Percentiles rank a stretch among this genome's conserved stretches.
phyloP scores from a whole-genome alignment of 2,329 filamentous ascomycete species.

The Fusarium penzigii region DNA sequence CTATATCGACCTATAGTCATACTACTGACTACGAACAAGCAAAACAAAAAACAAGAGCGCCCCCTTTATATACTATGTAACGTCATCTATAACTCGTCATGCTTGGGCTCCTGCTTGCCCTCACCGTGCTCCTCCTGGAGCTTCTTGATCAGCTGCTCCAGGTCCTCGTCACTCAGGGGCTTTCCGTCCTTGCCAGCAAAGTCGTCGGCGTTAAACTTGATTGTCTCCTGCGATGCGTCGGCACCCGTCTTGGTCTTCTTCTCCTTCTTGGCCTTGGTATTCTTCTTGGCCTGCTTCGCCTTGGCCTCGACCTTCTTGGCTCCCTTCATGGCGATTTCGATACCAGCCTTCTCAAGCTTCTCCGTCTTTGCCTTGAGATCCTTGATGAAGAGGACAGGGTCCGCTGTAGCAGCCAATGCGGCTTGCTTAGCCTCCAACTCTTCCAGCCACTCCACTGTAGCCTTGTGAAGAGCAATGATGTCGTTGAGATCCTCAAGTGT shows the following conservation, averaged over 20 bases:
- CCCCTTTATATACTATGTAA: too few relatives aligned
- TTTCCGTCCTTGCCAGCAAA: slow-evolving; percentile 31
- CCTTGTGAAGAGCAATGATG: slow-evolving; percentile 63
- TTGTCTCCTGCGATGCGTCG: slow-evolving; percentile 39
- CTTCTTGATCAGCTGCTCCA: slow-evolving; percentile 30
- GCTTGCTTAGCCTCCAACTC: slow-evolving; percentile 71
- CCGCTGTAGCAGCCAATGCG: slow-evolving; percentile 66
- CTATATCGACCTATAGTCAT: too few relatives aligned
- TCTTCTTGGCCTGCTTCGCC: slow-evolving; percentile 50
- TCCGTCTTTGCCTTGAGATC: slow-evolving; percentile 71
- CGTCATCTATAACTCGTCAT: slow-evolving; percentile 18
- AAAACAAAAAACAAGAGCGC: too few relatives aligned
- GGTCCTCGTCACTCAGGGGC: slow-evolving; percentile 33
- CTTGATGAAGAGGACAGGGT: slow-evolving; percentile 72
- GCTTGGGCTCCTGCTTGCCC: slow-evolving; percentile 24
- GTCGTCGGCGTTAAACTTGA: slow-evolving; percentile 49
- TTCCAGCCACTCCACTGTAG: slow-evolving; percentile 72
- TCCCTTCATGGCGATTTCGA: slow-evolving; percentile 71
- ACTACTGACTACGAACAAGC: too few relatives aligned
- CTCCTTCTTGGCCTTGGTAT: slow-evolving; percentile 35
- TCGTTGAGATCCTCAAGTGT: slow-evolving; percentile 69
- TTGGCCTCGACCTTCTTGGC: slow-evolving; percentile 56
- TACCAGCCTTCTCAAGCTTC: slow-evolving; percentile 69
- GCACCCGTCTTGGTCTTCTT: slow-evolving; percentile 41
- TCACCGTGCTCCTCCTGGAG: slow-evolving; percentile 19